These are phyloP conservation scores for Astragalus glycyphyllos DNA, from an alignment of 306 rosid genomes.

Conservation along the genomic window DNA sequence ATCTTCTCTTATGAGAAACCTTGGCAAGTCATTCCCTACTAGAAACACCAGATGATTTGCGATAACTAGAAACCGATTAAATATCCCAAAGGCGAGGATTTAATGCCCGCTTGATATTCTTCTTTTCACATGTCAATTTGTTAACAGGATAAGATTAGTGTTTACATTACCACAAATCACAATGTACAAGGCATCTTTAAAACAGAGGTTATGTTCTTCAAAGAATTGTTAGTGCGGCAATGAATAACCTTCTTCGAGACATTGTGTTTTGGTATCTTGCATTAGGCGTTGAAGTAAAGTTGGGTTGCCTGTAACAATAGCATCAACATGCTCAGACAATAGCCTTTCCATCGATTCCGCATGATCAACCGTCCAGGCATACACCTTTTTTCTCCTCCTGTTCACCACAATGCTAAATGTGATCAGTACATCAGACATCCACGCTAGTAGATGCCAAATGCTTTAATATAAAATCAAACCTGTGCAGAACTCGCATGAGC, in stretches of 20 bases:
- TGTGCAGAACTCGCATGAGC: constrained; percentile 68
- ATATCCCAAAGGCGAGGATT: background rate
- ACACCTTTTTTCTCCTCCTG: constrained; percentile 83
- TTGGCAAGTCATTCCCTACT: no score
- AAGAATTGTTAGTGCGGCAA: constrained; percentile 47
- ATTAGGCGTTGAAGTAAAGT: constrained; percentile 68
- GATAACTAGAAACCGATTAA: background rate
- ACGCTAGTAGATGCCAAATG: constrained; percentile 5
- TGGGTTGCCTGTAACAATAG: constrained; percentile 83
- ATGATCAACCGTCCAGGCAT: constrained; percentile 94
- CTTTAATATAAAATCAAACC: constrained; percentile 53
- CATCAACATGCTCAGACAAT: constrained; percentile 79
- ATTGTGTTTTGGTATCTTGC: constrained; percentile 69
- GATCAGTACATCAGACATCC: constrained; percentile 21
- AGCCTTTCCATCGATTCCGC: constrained; percentile 67
- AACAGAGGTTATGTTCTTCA: constrained; percentile 6
- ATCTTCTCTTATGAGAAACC: no score
- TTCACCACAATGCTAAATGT: constrained; percentile 23
- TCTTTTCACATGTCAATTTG: background rate
- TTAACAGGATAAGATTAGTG: background rate
- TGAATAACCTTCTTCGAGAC: constrained; percentile 83
- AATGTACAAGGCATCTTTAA: background rate
- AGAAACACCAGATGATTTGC: no score
- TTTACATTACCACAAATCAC: constrained; percentile 30
- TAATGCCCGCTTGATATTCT: background rate